Evolutionary conservation across 148 eudicot genomes (phyloP).

Genomic region (Diospyros lotus): DNA sequence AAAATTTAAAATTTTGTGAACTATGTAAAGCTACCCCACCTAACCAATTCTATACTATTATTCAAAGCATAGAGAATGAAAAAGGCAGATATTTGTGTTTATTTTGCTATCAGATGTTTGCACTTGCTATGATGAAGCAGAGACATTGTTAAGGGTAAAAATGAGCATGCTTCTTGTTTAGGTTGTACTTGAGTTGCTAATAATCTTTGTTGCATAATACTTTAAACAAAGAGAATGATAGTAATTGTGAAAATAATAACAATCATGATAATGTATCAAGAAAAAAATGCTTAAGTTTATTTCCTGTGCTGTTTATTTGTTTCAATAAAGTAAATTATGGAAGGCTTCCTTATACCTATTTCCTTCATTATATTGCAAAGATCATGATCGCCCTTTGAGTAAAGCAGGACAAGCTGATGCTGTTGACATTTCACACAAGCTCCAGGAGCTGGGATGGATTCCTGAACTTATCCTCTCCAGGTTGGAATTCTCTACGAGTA

Average conservation of each 20-base stretch:
- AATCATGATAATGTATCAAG: too few species aligned
- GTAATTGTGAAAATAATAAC: too few species aligned
- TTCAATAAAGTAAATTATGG: neutral
- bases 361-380: constrained; percentile 29
- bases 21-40: too few species aligned
- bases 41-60: too few species aligned
- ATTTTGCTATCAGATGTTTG: too few species aligned
- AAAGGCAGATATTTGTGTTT: too few species aligned
- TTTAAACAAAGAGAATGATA: too few species aligned
- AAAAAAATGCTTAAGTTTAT: neutral
- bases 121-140: too few species aligned
- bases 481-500: constrained; percentile 23
- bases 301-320: neutral
- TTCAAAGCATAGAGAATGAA: too few species aligned
- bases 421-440: constrained; percentile 58
- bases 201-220: too few species aligned
- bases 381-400: constrained; percentile 92
- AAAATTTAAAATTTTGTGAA: neutral
- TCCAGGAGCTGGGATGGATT: constrained; percentile 75
- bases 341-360: neutral
- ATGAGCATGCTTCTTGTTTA: neutral
- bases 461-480: constrained; percentile 82
- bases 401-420: constrained; percentile 78
- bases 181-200: neutral
- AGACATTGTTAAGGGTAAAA: too few species aligned